Evolutionary conservation across 768 basidiomycete genomes (phyloP).

Genomic region (Hygrophorus pudorinus): DNA sequence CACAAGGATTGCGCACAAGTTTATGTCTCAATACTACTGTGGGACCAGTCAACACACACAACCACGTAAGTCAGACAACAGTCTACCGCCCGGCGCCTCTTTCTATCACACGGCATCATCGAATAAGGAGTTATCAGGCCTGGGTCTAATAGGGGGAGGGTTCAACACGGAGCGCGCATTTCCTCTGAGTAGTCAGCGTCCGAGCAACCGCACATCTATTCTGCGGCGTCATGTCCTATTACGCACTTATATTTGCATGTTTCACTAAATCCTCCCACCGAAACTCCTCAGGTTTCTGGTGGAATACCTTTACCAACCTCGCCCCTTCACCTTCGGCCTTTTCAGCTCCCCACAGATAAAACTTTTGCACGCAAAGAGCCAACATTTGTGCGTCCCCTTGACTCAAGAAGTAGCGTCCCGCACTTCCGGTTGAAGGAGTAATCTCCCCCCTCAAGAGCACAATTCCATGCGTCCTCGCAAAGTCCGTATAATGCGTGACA

Average conservation of each 20-base stretch:
- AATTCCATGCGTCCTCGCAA: constrained; percentile 66
- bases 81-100: no score
- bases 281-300: constrained; percentile 71
- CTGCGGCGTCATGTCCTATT: no score
- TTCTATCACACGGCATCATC: no score
- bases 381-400: constrained; percentile 83
- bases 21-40: no score
- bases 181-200: no score
- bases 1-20: no score
- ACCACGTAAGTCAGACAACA: no score
- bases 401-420: constrained; percentile 57
- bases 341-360: constrained; percentile 58
- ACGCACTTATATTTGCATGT: constrained; percentile 26
- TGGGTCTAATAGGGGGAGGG: no score
- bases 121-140: no score
- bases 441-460: constrained; percentile 91
- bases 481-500: constrained; percentile 86
- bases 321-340: constrained; percentile 30
- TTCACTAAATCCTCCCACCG: constrained; percentile 74
- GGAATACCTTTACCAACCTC: constrained; percentile 56
- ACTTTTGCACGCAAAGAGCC: constrained; percentile 71
- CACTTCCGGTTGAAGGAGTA: constrained; percentile 60
- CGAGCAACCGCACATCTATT: not conserved
- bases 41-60: no score
- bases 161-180: no score